A percentile compares a stretch with the other conserved stretches of the same genome.
Evolutionary conservation across 345 rosid genomes (phyloP).

Genomic region (Salix koriyanagi): DNA sequence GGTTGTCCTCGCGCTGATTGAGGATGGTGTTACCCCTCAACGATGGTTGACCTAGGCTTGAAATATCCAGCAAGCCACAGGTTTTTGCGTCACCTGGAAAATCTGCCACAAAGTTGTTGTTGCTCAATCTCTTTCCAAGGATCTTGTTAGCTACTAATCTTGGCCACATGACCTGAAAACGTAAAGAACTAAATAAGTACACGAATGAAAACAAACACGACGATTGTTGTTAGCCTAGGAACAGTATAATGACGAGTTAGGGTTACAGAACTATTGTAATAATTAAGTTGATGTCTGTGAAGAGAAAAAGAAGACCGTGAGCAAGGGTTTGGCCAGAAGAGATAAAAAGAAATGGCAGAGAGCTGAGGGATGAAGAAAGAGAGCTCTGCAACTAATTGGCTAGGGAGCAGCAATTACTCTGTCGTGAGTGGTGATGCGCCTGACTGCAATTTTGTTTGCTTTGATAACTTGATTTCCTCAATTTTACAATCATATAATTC

Average conservation of each 20-base stretch:
- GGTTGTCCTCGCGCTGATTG: constrained; percentile 32
- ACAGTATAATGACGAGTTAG: not conserved
- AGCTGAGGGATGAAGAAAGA: constrained; percentile 35
- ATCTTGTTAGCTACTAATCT: constrained; percentile 67
- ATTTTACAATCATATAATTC: not conserved
- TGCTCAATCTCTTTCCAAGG: constrained; percentile 55
- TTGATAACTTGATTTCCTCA: not conserved
- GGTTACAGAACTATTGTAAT: not conserved
- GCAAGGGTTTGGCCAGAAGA: constrained; percentile 11
- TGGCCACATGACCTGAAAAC: constrained; percentile 67
- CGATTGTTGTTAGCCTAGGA: not conserved
- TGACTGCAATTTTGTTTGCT: not conserved
- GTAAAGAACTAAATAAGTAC: not conserved
- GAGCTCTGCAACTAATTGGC: constrained; percentile 47
- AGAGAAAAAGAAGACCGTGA: not conserved
- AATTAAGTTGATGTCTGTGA: not conserved
- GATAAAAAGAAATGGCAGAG: constrained; percentile 21
- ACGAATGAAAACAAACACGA: not conserved
- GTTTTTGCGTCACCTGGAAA: constrained; percentile 39
- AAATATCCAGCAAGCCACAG: constrained; percentile 17
- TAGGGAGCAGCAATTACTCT: constrained; percentile 25
- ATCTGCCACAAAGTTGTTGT: constrained; percentile 76
- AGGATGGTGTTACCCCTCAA: constrained; percentile 26
- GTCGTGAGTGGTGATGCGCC: constrained; percentile 39
- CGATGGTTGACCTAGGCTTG: constrained; percentile 31